These are phyloP conservation scores for Euclidium syriacum DNA, from an alignment of 345 rosid genomes.

Conservation along the genomic window DNA sequence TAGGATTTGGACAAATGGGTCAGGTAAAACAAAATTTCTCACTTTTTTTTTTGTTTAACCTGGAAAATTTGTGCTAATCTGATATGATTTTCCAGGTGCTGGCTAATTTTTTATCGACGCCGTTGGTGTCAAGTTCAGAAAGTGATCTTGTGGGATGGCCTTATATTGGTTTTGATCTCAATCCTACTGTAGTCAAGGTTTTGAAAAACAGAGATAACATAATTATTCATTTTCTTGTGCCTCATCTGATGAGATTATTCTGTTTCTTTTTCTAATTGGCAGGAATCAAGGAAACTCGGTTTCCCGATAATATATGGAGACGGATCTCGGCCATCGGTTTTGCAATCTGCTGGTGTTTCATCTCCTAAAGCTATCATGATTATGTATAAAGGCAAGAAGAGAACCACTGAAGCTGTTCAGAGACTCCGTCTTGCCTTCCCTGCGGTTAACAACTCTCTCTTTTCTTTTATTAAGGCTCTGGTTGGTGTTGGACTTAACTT, in stretches of 20 bases:
- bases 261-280: neutral
- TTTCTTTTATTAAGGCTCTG: too few relatives aligned
- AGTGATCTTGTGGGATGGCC: conserved; percentile 59
- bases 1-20: conserved; percentile 97
- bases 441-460: conserved; percentile 37
- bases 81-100: conserved; percentile 52
- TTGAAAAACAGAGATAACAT: neutral
- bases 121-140: conserved; percentile 67
- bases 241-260: neutral
- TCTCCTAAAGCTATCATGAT: conserved; percentile 92
- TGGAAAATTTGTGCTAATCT: neutral
- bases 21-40: conserved; percentile 51
- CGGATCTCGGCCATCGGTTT: conserved; percentile 78
- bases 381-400: conserved; percentile 79
- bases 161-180: conserved; percentile 86
- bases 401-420: conserved; percentile 75
- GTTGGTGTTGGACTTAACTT: neutral
- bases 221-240: neutral
- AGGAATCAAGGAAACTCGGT: conserved; percentile 82
- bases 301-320: conserved; percentile 88
- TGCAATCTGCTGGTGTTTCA: conserved; percentile 83
- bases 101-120: conserved; percentile 86
- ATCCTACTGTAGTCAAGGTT: conserved; percentile 89
- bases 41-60: neutral
- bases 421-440: conserved; percentile 93